Evolutionary conservation across 305 asterid species (phyloP), one percentile per base, ranked within the genome.

Genomic region (Fraxinus platypoda): DNA sequence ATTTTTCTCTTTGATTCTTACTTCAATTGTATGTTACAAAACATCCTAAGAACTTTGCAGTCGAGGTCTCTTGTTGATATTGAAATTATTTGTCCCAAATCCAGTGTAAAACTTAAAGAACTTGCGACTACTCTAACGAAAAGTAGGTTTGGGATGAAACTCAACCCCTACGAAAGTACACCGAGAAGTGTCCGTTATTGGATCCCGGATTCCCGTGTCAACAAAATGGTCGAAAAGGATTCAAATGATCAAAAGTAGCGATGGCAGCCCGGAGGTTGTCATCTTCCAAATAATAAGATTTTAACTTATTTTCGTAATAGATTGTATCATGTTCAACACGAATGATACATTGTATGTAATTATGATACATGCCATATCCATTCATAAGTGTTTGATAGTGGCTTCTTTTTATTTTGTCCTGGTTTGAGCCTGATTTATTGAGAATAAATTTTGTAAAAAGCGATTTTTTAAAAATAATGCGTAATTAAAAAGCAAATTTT

Each of bases 161-260:
- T 15, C 90, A 76, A 72, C 85, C 93, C 26, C 43, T 77, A 33
- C 77, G 41, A 25, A 81, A 84, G 23, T 95, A 94, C 84, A 8
- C 85, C 4, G 98, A 95, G 85, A 78, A 84, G 2, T 94, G 99
- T 91, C 95, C 95, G 2, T 94, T 94, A 81, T 72, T 95, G 79
- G 98, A 95, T 82, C 95, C 95, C 0, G 96, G 97, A 0, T 94
- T 95, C 79, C 92, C 93, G 6, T 93, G 99, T 87, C 89, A 62
- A 28, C 70, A 5, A 6, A 94, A 83, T 54, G 99, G 99, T 1
- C 80, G 97, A 12, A 77, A 77, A 13, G 0, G 94, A 95, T 75
- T 68, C 78, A 6, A 90, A 75, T 57, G 94, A 88, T 41, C 94
- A 82, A 78, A 94, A 91, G 77, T 94, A 97, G 99, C 88, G 97